These are phyloP conservation scores for Camelina neglecta DNA, from an alignment of 345 rosid genomes.

Conservation along the genomic window DNA sequence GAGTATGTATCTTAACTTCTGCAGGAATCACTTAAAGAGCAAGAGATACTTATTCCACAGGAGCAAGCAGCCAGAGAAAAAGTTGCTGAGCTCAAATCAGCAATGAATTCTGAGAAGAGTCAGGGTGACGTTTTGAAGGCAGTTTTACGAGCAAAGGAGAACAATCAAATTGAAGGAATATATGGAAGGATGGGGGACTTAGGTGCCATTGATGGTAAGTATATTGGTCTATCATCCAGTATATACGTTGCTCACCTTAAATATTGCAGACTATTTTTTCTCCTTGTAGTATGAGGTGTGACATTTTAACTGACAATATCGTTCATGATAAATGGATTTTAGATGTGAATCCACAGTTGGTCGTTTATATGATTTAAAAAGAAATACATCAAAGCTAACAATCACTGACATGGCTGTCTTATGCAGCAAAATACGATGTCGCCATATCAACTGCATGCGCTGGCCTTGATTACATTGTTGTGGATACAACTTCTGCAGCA, in stretches of 20 bases:
- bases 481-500: constrained; percentile 92
- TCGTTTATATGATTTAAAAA: constrained; percentile 7
- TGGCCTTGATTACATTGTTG: constrained; percentile 93
- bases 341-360: constrained; percentile 6
- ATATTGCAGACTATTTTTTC: constrained; percentile 13
- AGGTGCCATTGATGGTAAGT: constrained; percentile 95
- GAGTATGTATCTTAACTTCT: constrained; percentile 36
- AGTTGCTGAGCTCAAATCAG: constrained; percentile 80
- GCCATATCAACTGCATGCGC: constrained; percentile 96
- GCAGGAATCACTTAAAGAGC: constrained; percentile 83
- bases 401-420: constrained; percentile 26
- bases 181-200: constrained; percentile 97
- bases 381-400: not conserved
- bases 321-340: constrained; percentile 9
- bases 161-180: constrained; percentile 82
- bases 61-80: constrained; percentile 95
- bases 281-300: constrained; percentile 15
- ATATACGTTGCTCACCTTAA: not conserved
- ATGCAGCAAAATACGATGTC: constrained; percentile 93
- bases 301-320: not conserved
- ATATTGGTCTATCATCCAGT: constrained; percentile 32
- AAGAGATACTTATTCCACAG: constrained; percentile 77
- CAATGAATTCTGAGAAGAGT: constrained; percentile 85
- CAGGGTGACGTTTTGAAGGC: constrained; percentile 94
- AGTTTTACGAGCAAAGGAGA: constrained; percentile 80